A percentile compares a stretch with the other conserved stretches of the same genome.
Evolutionary conservation across 1,284 basidiomycete species (phyloP).

Genomic region (Gomphus bonarii): DNA sequence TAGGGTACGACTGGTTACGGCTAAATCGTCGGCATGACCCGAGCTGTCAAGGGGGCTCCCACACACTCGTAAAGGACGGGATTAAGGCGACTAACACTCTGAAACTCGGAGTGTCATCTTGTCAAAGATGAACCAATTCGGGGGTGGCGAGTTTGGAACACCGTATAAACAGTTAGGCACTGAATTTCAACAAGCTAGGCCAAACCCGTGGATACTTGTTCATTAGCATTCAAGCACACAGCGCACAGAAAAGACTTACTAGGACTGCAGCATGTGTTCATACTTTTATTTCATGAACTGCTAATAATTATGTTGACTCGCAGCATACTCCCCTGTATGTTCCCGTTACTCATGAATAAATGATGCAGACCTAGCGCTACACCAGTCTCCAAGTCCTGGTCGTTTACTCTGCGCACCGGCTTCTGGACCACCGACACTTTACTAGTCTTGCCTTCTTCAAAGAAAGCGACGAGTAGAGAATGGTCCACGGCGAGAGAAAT

Average conservation of each 20-base stretch:
- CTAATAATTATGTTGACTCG: not conserved
- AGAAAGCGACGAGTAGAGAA: not conserved
- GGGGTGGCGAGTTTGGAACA: not conserved
- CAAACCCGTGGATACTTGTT: not conserved
- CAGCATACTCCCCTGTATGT: not conserved
- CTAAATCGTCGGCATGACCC: not conserved
- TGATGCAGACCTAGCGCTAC: not conserved
- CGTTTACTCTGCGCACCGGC: not conserved
- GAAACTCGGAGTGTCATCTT: not conserved
- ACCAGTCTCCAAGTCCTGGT: not conserved
- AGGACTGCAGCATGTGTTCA: not conserved
- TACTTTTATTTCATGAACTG: not conserved
- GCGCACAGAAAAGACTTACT: not conserved
- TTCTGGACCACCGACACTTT: not conserved
- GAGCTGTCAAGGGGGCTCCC: not conserved
- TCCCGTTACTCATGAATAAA: not conserved
- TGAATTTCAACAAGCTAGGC: not conserved
- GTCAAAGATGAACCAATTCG: not conserved
- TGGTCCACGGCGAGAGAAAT: constrained; percentile 2
- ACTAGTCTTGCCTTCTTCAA: not conserved
- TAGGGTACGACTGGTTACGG: not conserved
- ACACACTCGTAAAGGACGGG: not conserved
- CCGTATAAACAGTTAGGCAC: not conserved
- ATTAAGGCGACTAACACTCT: not conserved
- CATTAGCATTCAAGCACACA: not conserved